Evolutionary conservation across 75 land plant species (phyloP).

Genomic region (Cryptomeria japonica): DNA sequence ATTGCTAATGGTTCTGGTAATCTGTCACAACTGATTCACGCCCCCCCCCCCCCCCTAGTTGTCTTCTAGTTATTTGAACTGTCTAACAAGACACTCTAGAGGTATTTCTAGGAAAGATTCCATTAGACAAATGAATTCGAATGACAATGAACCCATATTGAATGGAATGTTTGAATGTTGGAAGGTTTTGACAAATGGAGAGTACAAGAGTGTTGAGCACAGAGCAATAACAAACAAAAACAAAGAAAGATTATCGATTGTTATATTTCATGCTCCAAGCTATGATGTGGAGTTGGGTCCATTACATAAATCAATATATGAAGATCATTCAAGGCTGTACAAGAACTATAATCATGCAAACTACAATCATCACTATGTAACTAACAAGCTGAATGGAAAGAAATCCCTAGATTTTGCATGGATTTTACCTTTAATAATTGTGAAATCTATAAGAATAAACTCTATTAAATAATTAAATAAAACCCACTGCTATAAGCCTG

Average conservation of each 20-base stretch:
- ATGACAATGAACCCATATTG: background rate
- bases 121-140: background rate
- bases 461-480: no score
- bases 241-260: background rate
- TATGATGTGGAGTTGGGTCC: background rate
- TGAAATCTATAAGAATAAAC: no score
- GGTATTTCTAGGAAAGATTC: slow-evolving; percentile 23
- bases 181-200: background rate
- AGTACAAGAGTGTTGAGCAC: background rate
- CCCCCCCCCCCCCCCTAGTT: no score
- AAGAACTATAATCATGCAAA: slow-evolving; percentile 62
- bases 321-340: slow-evolving; percentile 41
- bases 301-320: slow-evolving; percentile 27
- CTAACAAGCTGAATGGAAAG: slow-evolving; percentile 59
- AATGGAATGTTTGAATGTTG: background rate
- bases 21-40: no score
- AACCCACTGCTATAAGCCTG: no score
- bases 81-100: slow-evolving; percentile 86
- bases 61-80: no score
- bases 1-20: no score
- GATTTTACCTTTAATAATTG: slow-evolving; percentile 1
- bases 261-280: background rate
- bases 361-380: slow-evolving; percentile 60
- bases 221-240: background rate
- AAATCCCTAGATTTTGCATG: slow-evolving; percentile 55